These are phyloP conservation scores for Plectosphaerella plurivora DNA, from an alignment of 2,329 filamentous ascomycete species.

Conservation along the genomic window DNA sequence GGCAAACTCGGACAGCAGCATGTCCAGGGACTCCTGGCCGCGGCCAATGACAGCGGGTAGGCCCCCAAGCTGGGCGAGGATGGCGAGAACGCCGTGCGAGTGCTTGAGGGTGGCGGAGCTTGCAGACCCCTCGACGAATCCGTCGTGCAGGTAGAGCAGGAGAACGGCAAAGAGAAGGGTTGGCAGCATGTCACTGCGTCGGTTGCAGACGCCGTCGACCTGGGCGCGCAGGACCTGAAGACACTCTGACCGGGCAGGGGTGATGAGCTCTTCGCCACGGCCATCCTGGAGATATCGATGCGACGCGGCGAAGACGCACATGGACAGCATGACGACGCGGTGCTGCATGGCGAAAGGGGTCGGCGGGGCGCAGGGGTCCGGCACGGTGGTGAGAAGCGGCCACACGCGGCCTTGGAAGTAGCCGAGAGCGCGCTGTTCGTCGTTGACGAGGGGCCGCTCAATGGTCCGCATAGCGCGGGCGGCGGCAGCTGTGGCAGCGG, in stretches of 20 bases:
- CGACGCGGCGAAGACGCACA: conserved; percentile 25
- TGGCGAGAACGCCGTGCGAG: conserved; percentile 28
- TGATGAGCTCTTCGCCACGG: conserved; percentile 15
- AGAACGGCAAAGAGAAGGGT: conserved; percentile 32
- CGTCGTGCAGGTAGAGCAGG: conserved; percentile 35
- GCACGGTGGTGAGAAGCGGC: conserved; percentile 22
- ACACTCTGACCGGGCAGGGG: conserved; percentile 21
- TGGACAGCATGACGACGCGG: conserved; percentile 25
- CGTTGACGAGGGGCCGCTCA: conserved; percentile 12
- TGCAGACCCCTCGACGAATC: conserved; percentile 27
- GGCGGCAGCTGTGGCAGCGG: conserved; percentile 17
- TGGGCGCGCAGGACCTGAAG: conserved; percentile 26
- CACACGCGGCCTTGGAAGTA: conserved; percentile 28
- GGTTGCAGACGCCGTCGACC: conserved; percentile 24
- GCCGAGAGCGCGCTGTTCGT: conserved; percentile 23
- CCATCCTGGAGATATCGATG: conserved; percentile 25
- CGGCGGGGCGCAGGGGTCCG: conserved; percentile 22
- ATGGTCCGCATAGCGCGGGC: conserved; percentile 14
- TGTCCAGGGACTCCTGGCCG: conserved; percentile 23
- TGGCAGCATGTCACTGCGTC: conserved; percentile 23
- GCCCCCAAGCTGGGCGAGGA: conserved; percentile 25
- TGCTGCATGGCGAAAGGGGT: conserved; percentile 23
- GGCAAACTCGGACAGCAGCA: conserved; percentile 37
- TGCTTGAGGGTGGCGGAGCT: conserved; percentile 17
- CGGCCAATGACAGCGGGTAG: conserved; percentile 16